These are phyloP conservation scores for Simmondsia chinensis DNA, from an alignment of 148 eudicot species.

Conservation along the genomic window DNA sequence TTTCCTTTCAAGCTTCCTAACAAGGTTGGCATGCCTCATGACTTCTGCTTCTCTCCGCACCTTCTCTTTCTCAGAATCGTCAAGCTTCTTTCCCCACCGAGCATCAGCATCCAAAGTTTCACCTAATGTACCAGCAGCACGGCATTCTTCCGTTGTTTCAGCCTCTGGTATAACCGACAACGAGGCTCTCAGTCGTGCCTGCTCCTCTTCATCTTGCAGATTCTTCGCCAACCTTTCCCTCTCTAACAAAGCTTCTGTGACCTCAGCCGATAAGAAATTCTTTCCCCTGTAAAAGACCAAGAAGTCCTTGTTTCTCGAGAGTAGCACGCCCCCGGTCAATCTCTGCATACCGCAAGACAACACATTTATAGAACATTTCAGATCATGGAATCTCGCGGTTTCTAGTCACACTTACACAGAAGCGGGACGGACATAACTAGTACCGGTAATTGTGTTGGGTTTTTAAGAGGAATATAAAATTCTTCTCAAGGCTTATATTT, in stretches of 20 bases:
- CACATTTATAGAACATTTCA: too few species aligned
- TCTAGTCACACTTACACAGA: too few species aligned
- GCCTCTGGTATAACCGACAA: constrained; percentile 16
- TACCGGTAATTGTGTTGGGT: too few species aligned
- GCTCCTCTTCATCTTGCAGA: constrained; percentile 89
- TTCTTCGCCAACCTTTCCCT: constrained; percentile 72
- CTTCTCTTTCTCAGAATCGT: constrained; percentile 35
- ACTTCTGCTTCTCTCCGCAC: constrained; percentile 78
- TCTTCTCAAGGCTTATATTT: too few species aligned
- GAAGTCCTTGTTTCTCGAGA: constrained; percentile 94
- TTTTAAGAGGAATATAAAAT: too few species aligned
- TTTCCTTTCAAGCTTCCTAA: constrained; percentile 79
- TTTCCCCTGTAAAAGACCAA: constrained; percentile 92
- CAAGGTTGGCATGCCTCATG: constrained; percentile 58
- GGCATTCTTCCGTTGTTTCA: constrained; percentile 22
- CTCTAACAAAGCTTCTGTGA: constrained; percentile 71
- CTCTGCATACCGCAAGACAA: constrained; percentile 75
- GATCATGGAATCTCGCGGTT: too few species aligned
- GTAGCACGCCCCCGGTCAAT: constrained; percentile 77
- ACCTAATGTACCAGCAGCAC: constrained; percentile 71
- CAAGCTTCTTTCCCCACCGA: constrained; percentile 78
- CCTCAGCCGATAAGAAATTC: constrained; percentile 68
- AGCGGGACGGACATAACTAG: too few species aligned
- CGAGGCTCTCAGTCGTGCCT: constrained; percentile 53
- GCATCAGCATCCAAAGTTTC: constrained; percentile 85